Conservation (phyloP, 164 flowering plant genomes). For the Kalanchoe fedtschenkoi region DNA sequence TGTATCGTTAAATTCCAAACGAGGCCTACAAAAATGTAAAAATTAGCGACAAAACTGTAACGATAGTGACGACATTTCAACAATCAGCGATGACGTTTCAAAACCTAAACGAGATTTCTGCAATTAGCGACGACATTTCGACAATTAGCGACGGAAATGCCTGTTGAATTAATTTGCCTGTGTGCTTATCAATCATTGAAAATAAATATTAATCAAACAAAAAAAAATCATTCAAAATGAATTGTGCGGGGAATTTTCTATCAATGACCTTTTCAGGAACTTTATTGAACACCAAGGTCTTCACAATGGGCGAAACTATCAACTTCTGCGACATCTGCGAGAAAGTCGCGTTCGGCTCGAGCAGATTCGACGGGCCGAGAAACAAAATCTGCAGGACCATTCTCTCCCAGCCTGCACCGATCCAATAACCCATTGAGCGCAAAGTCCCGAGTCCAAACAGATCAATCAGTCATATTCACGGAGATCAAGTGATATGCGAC, state of each 20-base stretch:
- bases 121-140: no score
- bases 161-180: no score
- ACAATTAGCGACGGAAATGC: no score
- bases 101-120: no score
- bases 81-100: no score
- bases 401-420: conserved; percentile 90
- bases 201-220: not conserved
- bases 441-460: not conserved
- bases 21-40: no score
- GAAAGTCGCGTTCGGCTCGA: conserved; percentile 83
- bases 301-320: conserved; percentile 93
- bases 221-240: not conserved
- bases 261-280: conserved; percentile 85
- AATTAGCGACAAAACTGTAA: no score
- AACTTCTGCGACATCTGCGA: conserved; percentile 96
- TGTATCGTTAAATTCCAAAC: not conserved
- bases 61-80: no score
- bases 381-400: conserved; percentile 98
- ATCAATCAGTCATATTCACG: not conserved
- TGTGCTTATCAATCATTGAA: no score
- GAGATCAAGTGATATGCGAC: not conserved
- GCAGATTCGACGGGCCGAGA: conserved; percentile 89
- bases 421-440: not conserved
- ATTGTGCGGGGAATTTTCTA: not conserved
- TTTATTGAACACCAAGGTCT: conserved; percentile 94